Evolutionary conservation across 2,329 filamentous ascomycete species (phyloP), one percentile per base, ranked within the genome.

Genomic region (Sporothrix mexicana): DNA sequence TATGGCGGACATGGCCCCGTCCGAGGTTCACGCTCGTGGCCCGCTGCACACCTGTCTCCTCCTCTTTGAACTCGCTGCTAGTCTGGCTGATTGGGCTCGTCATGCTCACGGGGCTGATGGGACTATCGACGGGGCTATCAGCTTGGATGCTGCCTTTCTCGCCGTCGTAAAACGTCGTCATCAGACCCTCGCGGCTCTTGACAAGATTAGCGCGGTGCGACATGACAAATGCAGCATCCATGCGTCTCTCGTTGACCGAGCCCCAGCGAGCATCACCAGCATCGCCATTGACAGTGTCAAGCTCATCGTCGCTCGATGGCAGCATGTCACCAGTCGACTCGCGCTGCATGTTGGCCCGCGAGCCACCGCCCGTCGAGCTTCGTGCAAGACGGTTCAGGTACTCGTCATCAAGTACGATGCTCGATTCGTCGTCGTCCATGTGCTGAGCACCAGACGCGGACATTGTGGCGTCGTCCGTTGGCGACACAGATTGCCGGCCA

Each of bases 11-110:
- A 77, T 95, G 92, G 10, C 86, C 85, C 77, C 85, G 88, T 73
- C 88, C 88, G 68, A 92, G 84, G 74, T 91, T 88, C 73, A 95
- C 84, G 80, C 92, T 95, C 69, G 86, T 90, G 41, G 93, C 93
- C 76, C 91, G 89, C 77, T 90, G 88, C 25, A 85, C 77, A 57
- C 83, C 82, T 30, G 80, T 80, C 74, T 78, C 81, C 76, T 82
- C 82, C 12, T 78, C 79, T n/a, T 79, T 68, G 25, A 76, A 75
- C 47, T 77, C 76, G 64, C 75, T 77, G 72, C 75, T 75, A 15
- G 43, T 25, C 4, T 45, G 69, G 71, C 75, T 76, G 15, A 62
- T 17, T 0, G 74, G 74, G 57, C 73, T 74, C 5, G 45, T 20
- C 64, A 30, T 68, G 70, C 74, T 75, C n/a, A 43, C 43, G 0